Base-by-base conservation (phyloP, 352 stramenopile species). In the Phytopythium delawarense region DNA sequence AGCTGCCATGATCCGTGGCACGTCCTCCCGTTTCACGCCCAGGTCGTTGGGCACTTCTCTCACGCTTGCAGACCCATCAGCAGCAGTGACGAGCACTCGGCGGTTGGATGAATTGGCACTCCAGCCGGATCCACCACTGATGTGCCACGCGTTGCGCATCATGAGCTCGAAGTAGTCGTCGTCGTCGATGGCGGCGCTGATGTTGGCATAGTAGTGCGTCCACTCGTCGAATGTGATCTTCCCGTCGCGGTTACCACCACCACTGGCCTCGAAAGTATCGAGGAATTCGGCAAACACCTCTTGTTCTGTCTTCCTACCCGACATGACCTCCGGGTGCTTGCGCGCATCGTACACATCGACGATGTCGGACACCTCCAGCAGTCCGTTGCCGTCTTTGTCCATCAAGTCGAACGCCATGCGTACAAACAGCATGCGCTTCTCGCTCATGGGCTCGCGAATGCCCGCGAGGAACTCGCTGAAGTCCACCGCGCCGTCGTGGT, bases 131-230 rank as follows among this genome's bases (percentile, higher is more conserved):
- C 80, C 87, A 25, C 79, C 73, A 4, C 69, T 78, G 37, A 94
- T 72, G 55, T 89, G 78, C 80, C 80, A 89, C 5, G 80, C 81
- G 61, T 96, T 97, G 59, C 87, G 85, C 68, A 98, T 90, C 84
- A 98, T 95, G 49, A 94, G 70, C 72, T 97, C 89, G 62, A 97
- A 98, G 62, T 97, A 97, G 40, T 97, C 88, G 65, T 98, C 92
- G 70, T 95, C 81, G 53, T 97, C 88, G 59, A 98, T 93, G 39
- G 69, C 78, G 21, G 84, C 85, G 34, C 83, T 94, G 30, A 98
- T 74, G 64, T 97, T 97, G 5, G 75, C 69, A 71, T 98, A 98
- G 72, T 97, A 98, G 25, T 86, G 75, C 40, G 79, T 77, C 81
- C 81, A 93, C 15, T 85, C 74, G 18, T 84, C 74, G 23, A 83